These are phyloP conservation scores for Calonectria montana DNA, from an alignment of 2,329 filamentous ascomycete species.

Conservation along the genomic window DNA sequence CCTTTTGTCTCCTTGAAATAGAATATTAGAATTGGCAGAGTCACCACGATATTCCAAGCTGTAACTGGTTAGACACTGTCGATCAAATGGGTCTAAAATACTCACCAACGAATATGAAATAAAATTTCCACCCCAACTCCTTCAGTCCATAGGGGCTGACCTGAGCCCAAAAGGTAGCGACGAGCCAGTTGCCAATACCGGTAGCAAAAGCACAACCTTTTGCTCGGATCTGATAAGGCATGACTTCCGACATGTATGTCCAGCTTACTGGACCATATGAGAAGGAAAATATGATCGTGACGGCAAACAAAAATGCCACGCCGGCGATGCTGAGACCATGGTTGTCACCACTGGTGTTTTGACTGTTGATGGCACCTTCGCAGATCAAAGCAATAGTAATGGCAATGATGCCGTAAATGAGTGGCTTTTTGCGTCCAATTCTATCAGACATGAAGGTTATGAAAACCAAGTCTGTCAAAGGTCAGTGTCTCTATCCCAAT, in stretches of 20 bases:
- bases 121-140: slow-evolving; percentile 51
- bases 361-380: slow-evolving; percentile 65
- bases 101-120: slow-evolving; percentile 50
- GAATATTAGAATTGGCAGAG: slow-evolving; percentile 56
- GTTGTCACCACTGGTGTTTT: slow-evolving; percentile 52
- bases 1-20: slow-evolving; percentile 67
- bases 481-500: neutral
- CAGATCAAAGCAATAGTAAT: slow-evolving; percentile 69
- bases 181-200: slow-evolving; percentile 42
- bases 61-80: slow-evolving; percentile 48
- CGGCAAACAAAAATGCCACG: slow-evolving; percentile 69
- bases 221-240: slow-evolving; percentile 70
- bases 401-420: slow-evolving; percentile 71
- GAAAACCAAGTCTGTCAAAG: slow-evolving; percentile 61
- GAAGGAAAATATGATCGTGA: slow-evolving; percentile 63
- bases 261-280: slow-evolving; percentile 65
- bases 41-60: slow-evolving; percentile 48
- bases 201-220: slow-evolving; percentile 41
- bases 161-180: slow-evolving; percentile 64
- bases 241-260: slow-evolving; percentile 72
- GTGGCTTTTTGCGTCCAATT: slow-evolving; percentile 71
- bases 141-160: slow-evolving; percentile 64
- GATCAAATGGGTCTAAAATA: slow-evolving; percentile 37
- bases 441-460: slow-evolving; percentile 69
- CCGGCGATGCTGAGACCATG: slow-evolving; percentile 64